phyloP scores from a whole-genome alignment of 2,329 filamentous ascomycete species.

The Helotiales sp. region DNA sequence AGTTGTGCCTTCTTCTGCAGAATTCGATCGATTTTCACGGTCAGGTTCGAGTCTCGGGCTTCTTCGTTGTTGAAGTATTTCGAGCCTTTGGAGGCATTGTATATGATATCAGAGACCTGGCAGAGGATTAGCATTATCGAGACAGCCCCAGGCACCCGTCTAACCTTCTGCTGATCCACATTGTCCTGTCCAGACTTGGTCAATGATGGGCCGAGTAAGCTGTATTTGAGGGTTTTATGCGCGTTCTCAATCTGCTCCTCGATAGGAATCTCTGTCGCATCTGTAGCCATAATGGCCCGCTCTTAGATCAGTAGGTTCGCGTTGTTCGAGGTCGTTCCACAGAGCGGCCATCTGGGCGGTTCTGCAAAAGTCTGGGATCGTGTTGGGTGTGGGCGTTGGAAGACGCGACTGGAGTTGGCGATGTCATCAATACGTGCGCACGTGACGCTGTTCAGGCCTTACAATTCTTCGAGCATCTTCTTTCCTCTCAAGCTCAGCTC shows the following conservation, averaged over 20 bases:
- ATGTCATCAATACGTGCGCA: not conserved
- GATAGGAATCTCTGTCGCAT: constrained; percentile 15
- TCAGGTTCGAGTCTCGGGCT: constrained; percentile 75
- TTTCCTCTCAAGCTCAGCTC: too few relatives aligned
- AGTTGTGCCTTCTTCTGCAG: constrained; percentile 72
- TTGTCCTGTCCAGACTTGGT: constrained; percentile 91
- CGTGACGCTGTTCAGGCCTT: too few relatives aligned
- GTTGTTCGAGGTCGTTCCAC: not conserved
- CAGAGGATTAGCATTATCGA: constrained; percentile 8
- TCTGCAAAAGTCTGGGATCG: not conserved
- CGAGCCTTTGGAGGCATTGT: constrained; percentile 92
- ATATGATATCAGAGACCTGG: constrained; percentile 91
- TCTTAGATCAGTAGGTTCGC: not conserved
- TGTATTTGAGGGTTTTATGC: constrained; percentile 79
- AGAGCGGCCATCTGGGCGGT: constrained; percentile 8
- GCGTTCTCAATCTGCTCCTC: constrained; percentile 22
- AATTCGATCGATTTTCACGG: constrained; percentile 81
- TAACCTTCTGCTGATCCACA: constrained; percentile 86
- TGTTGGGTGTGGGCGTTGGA: not conserved
- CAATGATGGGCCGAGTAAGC: constrained; percentile 83
- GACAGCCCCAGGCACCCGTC: too few relatives aligned
- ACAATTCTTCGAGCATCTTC: too few relatives aligned
- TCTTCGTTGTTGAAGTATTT: constrained; percentile 96
- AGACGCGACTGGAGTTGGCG: not conserved
- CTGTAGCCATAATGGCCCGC: constrained; percentile 26